Conservation (phyloP, 176 grass and related monocot genomes). For the Oryza officinalis region DNA sequence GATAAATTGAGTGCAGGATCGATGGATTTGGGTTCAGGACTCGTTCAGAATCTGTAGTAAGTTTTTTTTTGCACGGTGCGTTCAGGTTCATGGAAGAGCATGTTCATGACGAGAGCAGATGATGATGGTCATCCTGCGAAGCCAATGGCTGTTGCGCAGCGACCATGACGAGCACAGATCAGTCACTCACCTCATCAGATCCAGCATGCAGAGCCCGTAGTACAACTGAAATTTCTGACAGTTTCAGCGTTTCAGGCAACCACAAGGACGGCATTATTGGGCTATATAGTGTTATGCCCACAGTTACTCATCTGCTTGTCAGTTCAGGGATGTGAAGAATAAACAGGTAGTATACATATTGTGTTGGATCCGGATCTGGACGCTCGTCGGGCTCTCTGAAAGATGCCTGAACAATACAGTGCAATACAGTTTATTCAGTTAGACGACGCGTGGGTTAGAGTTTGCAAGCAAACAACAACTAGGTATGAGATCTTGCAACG, state of each 20-base stretch:
- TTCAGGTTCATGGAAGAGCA: not conserved
- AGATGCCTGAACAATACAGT: not conserved
- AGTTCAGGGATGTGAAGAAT: not conserved
- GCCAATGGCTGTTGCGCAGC: not conserved
- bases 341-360: not conserved
- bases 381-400: not conserved
- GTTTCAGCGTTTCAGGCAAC: not conserved
- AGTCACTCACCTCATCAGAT: not conserved
- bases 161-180: not conserved
- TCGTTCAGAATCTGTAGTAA: not conserved
- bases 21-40: not conserved
- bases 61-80: not conserved
- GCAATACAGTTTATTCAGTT: too few relatives aligned
- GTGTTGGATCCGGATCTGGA: too few relatives aligned
- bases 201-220: slow-evolving; percentile 15
- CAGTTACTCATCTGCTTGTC: not conserved
- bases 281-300: not conserved
- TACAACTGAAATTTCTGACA: slow-evolving; percentile 1
- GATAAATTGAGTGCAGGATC: not conserved
- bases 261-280: not conserved
- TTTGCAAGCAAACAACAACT: too few relatives aligned
- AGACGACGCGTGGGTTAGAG: too few relatives aligned
- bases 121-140: not conserved
- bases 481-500: too few relatives aligned
- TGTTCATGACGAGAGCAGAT: not conserved